Evolutionary conservation across 2,329 filamentous ascomycete species (phyloP).

Genomic region (Penicillium sp.): DNA sequence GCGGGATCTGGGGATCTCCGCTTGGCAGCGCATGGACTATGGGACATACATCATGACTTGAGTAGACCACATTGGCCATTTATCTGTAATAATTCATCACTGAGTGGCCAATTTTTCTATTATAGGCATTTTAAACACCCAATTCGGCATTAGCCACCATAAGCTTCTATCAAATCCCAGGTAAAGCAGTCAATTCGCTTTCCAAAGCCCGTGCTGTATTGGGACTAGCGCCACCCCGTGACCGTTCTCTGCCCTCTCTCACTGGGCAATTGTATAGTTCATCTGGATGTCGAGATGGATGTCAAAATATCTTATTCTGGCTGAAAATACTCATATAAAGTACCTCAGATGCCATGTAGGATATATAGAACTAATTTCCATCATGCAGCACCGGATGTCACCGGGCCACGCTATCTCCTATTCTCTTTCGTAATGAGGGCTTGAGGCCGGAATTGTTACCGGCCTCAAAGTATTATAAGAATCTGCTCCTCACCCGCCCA

Average conservation of each 20-base stretch:
- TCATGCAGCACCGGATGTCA: constrained; percentile 16
- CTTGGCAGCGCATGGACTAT: constrained; percentile 26
- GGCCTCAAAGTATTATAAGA: constrained; percentile 47
- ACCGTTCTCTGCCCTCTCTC: constrained; percentile 26
- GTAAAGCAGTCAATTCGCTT: not conserved
- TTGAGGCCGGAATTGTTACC: constrained; percentile 48
- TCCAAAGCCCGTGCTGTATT: constrained; percentile 11
- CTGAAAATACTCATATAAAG: not conserved
- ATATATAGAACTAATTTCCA: constrained; percentile 3
- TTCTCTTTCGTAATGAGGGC: constrained; percentile 40
- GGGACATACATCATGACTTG: constrained; percentile 17
- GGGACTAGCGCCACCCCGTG: constrained; percentile 32
- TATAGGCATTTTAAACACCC: not conserved
- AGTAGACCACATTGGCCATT: constrained; percentile 5
- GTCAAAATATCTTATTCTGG: constrained; percentile 7
- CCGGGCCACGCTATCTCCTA: constrained; percentile 25
- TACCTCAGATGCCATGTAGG: not conserved
- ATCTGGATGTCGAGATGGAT: constrained; percentile 14
- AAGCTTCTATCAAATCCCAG: not conserved
- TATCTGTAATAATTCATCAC: not conserved
- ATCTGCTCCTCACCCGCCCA: constrained; percentile 32
- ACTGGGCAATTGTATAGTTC: constrained; percentile 30
- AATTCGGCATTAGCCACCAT: not conserved
- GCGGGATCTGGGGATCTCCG: not conserved
- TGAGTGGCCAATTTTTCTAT: not conserved